phyloP scores from a whole-genome alignment of 176 grass and related monocot species.

The Poa annua region DNA sequence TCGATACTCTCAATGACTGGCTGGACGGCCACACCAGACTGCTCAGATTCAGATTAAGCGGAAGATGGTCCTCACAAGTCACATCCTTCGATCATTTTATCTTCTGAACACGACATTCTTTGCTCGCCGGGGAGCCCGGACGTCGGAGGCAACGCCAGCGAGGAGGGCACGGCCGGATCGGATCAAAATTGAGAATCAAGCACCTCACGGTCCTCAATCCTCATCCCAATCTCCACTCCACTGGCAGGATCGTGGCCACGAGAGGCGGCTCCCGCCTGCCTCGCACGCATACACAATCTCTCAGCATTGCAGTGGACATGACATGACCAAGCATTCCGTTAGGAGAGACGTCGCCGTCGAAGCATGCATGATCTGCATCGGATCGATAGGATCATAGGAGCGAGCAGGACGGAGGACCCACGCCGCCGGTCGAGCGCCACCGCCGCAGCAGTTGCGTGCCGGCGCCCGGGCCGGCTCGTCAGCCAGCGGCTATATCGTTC shows the following conservation, averaged over 20 bases:
- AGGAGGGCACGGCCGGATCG: not conserved
- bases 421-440: not conserved
- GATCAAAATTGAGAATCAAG: not conserved
- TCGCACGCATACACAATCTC: not conserved
- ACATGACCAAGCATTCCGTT: not conserved
- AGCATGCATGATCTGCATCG: not conserved
- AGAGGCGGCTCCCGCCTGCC: not conserved
- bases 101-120: too few species aligned
- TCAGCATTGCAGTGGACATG: too few species aligned
- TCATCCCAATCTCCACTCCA: not conserved
- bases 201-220: conserved; percentile 20
- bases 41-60: too few species aligned
- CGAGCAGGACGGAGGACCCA: not conserved
- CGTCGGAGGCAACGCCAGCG: not conserved
- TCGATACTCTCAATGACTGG: too few species aligned
- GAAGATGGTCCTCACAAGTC: too few species aligned
- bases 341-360: conserved; percentile 32
- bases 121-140: not conserved
- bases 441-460: not conserved
- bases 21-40: too few species aligned
- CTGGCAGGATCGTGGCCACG: not conserved
- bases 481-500: too few species aligned
- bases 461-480: not conserved
- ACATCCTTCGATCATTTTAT: too few species aligned
- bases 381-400: not conserved